Evolutionary conservation across 345 rosid species (phyloP), one percentile per base, ranked within the genome.

Genomic region (Camelina laxa): DNA sequence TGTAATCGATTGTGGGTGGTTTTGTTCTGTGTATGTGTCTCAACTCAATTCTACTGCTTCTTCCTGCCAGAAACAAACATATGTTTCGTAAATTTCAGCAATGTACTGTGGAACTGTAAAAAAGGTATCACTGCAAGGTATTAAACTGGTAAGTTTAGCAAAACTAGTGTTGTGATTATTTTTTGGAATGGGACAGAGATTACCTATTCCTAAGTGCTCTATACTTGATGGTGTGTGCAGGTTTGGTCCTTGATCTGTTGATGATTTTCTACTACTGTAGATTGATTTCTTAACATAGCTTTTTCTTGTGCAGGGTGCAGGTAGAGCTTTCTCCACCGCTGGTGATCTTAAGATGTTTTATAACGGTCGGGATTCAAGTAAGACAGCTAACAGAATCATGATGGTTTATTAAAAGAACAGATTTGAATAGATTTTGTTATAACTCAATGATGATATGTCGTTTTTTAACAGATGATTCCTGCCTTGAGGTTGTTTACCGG

Each of bases 291-390:
- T 17, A 66, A 30, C 61, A 27, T 49, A 13, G 56, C 21, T 41
- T 41, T 42, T 35, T n/a, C n/a, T 27, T 74, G 8, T 76, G 35
- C 75, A 93, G 98, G 98, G 97, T 75, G 86, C 86, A 42, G 97
- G 97, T 4, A 82, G 96, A 35, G 97, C 95, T 72, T 94, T 91
- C 79, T 94, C 98, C n/a, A 97, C 98, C 1, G 98, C 97, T 65
- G 97, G 97, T 58, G 98, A 94, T 82, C 86, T 94, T 54, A 91
- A 83, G 66, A 83, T 89, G 93, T 94, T 94, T 81, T 88, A 87
- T 60, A 88, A 89, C 30, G 98, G 97, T 63, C 81, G 85, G 73
- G 86, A 76, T n/a, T 72, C 92, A 81, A 87, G 97, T 94, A 90
- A 80, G 70, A 19, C 4, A n/a, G 6, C 38, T 44, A 12, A 42